These are phyloP conservation scores for Rhynchospora pubera DNA, from an alignment of 176 grass and related monocot species.

Conservation along the genomic window DNA sequence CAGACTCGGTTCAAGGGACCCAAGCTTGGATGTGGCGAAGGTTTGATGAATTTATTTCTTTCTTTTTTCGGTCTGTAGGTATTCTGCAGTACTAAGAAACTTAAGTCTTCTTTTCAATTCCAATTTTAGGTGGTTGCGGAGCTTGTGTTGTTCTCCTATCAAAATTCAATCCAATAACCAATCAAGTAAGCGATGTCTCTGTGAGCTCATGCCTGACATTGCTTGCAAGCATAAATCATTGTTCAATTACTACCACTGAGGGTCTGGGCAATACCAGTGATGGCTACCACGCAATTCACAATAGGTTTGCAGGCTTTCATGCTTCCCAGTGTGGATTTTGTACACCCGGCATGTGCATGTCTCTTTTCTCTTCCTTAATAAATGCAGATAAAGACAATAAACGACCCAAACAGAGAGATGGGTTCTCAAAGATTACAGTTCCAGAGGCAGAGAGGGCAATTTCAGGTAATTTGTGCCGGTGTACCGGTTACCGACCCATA, in stretches of 20 bases:
- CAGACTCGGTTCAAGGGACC: slow-evolving; percentile 43
- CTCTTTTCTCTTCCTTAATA: slow-evolving; percentile 64
- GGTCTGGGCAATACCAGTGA: slow-evolving; percentile 62
- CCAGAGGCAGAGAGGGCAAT: slow-evolving; percentile 58
- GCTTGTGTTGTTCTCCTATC: slow-evolving; percentile 75
- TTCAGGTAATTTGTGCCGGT: slow-evolving; percentile 74
- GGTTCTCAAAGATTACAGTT: slow-evolving; percentile 68
- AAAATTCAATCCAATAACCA: slow-evolving; percentile 41
- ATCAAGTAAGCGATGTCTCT: slow-evolving; percentile 49
- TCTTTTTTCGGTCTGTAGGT: background rate
- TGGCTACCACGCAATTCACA: slow-evolving; percentile 70
- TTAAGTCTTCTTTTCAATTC: background rate
- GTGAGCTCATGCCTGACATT: slow-evolving; percentile 79
- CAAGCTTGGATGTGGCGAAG: slow-evolving; percentile 90
- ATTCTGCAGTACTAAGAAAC: background rate
- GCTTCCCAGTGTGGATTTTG: slow-evolving; percentile 93
- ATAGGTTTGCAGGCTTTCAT: slow-evolving; percentile 62
- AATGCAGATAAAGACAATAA: slow-evolving; percentile 46
- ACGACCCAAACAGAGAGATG: background rate
- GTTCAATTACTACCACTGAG: slow-evolving; percentile 73
- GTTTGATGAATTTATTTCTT: slow-evolving; percentile 1
- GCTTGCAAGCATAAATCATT: slow-evolving; percentile 44
- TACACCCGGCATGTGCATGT: slow-evolving; percentile 89
- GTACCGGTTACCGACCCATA: slow-evolving; percentile 69
- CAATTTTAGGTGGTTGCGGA: slow-evolving; percentile 62